phyloP scores from a whole-genome alignment of 2,329 filamentous ascomycete species.

The Verticillium longisporum region DNA sequence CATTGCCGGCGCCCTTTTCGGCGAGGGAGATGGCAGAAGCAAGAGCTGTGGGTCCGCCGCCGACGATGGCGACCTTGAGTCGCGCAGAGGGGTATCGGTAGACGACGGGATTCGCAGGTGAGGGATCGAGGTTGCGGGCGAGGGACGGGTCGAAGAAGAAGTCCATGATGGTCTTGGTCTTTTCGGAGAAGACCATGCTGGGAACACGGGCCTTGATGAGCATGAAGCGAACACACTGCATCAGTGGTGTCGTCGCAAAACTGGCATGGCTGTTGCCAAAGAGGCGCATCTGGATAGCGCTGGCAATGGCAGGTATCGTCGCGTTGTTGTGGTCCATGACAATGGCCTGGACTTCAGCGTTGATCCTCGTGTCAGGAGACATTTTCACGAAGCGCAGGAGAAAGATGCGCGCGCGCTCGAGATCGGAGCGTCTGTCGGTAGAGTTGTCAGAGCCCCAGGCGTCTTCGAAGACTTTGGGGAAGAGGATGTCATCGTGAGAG shows the following conservation, averaged over 20 bases:
- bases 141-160: slow-evolving; percentile 28
- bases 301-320: slow-evolving; percentile 19
- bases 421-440: slow-evolving; percentile 13
- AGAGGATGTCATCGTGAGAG: slow-evolving; percentile 16
- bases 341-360: slow-evolving; percentile 17
- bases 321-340: slow-evolving; percentile 16
- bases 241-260: slow-evolving; percentile 20
- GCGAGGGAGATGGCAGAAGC: slow-evolving; percentile 24
- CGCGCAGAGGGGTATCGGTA: slow-evolving; percentile 20
- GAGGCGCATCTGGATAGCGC: slow-evolving; percentile 18
- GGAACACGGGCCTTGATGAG: slow-evolving; percentile 20
- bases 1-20: slow-evolving; percentile 21
- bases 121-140: slow-evolving; percentile 16
- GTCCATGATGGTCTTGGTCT: slow-evolving; percentile 18
- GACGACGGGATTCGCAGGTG: slow-evolving; percentile 15
- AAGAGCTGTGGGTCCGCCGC: slow-evolving; percentile 24
- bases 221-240: slow-evolving; percentile 26
- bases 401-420: slow-evolving; percentile 23
- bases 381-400: slow-evolving; percentile 21
- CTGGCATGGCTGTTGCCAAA: slow-evolving; percentile 20
- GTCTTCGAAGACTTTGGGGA: slow-evolving; percentile 23
- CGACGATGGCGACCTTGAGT: slow-evolving; percentile 22
- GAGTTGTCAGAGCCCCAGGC: slow-evolving; percentile 18
- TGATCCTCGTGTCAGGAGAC: slow-evolving; percentile 16
- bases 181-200: slow-evolving; percentile 14